Conservation (phyloP, 2,329 filamentous ascomycete genomes). For the Diaporthe sp. region DNA sequence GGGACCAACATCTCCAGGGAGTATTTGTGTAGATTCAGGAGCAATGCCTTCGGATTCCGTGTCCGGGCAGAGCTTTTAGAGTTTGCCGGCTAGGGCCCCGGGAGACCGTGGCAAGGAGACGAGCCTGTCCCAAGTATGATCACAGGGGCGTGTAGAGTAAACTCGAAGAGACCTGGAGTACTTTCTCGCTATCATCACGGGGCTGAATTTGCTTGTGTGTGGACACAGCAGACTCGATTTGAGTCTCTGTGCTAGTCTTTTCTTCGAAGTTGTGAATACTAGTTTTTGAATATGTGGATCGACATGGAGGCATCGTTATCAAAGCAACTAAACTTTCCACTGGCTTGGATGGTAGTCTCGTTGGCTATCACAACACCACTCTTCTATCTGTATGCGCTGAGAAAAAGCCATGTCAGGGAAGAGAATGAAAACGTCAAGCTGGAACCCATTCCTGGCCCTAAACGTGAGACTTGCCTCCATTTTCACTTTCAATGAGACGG, state of each 20-base stretch:
- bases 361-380: neutral
- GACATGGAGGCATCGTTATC: neutral
- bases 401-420: neutral
- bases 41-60: neutral
- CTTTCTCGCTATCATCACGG: neutral
- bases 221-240: neutral
- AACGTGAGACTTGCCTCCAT: neutral
- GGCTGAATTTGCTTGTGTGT: neutral
- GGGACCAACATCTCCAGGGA: neutral
- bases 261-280: neutral
- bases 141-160: neutral
- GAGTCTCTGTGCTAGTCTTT: neutral
- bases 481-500: no score
- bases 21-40: neutral
- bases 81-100: neutral
- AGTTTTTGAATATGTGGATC: neutral
- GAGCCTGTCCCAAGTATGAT: neutral
- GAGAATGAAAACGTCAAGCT: neutral
- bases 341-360: neutral
- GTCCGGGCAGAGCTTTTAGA: neutral
- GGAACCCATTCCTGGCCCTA: slow-evolving; percentile 20
- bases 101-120: neutral
- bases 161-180: neutral
- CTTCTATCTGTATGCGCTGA: neutral
- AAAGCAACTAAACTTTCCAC: neutral